These are phyloP conservation scores for Hypoxylon sp. DNA, from an alignment of 2,329 filamentous ascomycete genomes.

Conservation along the genomic window DNA sequence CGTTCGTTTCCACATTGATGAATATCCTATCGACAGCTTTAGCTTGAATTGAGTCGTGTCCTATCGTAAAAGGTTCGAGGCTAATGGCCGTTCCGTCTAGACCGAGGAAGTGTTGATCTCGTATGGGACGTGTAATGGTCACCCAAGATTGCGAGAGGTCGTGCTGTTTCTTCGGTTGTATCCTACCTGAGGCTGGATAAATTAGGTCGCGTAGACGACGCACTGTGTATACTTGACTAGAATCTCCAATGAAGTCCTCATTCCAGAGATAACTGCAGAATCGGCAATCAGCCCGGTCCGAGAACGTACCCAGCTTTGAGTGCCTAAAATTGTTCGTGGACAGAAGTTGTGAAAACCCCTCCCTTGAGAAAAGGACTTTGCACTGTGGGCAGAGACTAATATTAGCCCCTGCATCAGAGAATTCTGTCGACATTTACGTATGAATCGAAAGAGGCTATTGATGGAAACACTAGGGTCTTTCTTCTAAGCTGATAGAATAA, in stretches of 20 bases:
- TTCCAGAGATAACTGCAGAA: conserved; percentile 34
- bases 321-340: conserved; percentile 24
- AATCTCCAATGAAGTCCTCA: conserved; percentile 18
- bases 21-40: conserved; percentile 24
- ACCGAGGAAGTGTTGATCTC: conserved; percentile 15
- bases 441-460: background rate
- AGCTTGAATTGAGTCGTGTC: conserved; percentile 1
- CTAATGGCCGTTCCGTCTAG: conserved; percentile 8
- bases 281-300: conserved; percentile 11
- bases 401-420: background rate
- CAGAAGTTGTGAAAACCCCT: conserved; percentile 20
- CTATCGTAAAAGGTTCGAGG: conserved; percentile 16
- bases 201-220: conserved; percentile 25
- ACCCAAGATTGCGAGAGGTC: conserved; percentile 23
- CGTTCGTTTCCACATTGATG: conserved; percentile 25
- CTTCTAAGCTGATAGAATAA: background rate
- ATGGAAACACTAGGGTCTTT: background rate
- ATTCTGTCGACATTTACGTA: conserved; percentile 7
- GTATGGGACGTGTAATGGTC: conserved; percentile 18
- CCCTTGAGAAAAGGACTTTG: conserved; percentile 16
- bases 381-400: conserved; percentile 17
- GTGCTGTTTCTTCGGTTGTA: conserved; percentile 2
- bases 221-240: conserved; percentile 12
- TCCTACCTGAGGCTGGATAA: conserved; percentile 7
- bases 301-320: conserved; percentile 23